Percentiles rank a stretch among this genome's conserved stretches.
phyloP scores from a whole-genome alignment of 345 rosid species.

The Populus alba region DNA sequence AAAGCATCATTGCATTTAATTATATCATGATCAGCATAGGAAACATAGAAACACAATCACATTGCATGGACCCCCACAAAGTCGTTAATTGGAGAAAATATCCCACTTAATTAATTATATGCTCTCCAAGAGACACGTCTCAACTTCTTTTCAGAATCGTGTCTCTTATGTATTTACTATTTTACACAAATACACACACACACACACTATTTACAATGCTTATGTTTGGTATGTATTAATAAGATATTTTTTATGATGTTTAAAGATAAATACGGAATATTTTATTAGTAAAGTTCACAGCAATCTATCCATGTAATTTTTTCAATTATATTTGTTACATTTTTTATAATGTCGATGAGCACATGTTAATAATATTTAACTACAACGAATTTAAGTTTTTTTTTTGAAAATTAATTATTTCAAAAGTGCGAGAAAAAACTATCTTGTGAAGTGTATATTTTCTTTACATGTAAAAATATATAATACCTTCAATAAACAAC shows the following conservation, averaged over 20 bases:
- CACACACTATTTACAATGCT: background rate
- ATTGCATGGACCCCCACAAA: constrained; percentile 24
- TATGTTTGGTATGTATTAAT: background rate
- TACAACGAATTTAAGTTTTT: too few relatives aligned
- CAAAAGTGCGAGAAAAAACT: too few relatives aligned
- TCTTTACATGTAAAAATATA: too few relatives aligned
- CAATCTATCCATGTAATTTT: too few relatives aligned
- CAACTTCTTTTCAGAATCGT: background rate
- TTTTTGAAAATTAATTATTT: too few relatives aligned
- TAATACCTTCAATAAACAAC: too few relatives aligned
- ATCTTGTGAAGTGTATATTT: too few relatives aligned
- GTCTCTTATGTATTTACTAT: background rate
- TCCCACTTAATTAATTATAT: background rate
- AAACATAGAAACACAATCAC: constrained; percentile 39
- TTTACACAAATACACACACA: background rate
- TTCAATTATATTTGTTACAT: too few relatives aligned
- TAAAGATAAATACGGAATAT: too few relatives aligned
- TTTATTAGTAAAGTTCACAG: too few relatives aligned
- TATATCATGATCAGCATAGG: constrained; percentile 27
- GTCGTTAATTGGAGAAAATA: background rate
- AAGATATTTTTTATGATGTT: background rate
- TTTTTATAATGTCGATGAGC: background rate
- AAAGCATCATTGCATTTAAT: background rate
- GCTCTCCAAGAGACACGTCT: background rate
- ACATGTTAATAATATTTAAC: background rate